These are phyloP conservation scores for Penicillium rolfsii DNA, from an alignment of 2,329 filamentous ascomycete genomes.

Conservation along the genomic window DNA sequence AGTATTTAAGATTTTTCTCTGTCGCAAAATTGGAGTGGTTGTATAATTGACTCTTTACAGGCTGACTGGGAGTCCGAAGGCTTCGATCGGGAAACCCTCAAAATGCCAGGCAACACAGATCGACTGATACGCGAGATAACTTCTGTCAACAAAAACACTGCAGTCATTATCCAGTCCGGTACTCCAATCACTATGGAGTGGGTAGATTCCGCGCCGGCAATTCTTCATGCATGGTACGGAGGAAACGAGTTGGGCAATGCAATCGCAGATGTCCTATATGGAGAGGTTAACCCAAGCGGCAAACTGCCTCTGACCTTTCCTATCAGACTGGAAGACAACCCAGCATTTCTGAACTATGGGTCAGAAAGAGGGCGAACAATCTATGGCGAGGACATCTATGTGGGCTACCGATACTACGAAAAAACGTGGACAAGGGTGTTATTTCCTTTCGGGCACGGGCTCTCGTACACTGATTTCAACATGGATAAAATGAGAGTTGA, in stretches of 20 bases:
- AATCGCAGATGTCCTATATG: not conserved
- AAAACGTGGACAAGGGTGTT: too few relatives aligned
- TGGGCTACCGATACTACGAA: too few relatives aligned
- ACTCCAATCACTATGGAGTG: not conserved
- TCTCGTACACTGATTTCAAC: too few relatives aligned
- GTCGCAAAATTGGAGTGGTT: too few relatives aligned
- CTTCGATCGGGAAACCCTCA: too few relatives aligned
- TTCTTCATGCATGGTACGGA: not conserved
- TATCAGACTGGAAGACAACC: not conserved
- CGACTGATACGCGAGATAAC: too few relatives aligned
- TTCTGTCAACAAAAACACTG: not conserved
- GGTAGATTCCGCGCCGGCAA: not conserved
- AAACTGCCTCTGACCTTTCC: slow-evolving; percentile 1
- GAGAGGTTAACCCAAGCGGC: not conserved
- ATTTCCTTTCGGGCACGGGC: too few relatives aligned
- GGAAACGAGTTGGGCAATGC: not conserved
- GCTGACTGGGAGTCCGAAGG: too few relatives aligned
- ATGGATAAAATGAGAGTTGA: too few relatives aligned
- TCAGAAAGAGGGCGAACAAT: not conserved
- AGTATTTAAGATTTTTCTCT: too few relatives aligned
- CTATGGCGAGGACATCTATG: not conserved
- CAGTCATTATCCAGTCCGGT: not conserved
- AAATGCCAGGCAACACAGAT: too few relatives aligned
- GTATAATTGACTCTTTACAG: too few relatives aligned
- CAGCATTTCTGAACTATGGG: not conserved